Base-by-base conservation (phyloP, 2,329 filamentous ascomycete genomes). In the Calycina marina region DNA sequence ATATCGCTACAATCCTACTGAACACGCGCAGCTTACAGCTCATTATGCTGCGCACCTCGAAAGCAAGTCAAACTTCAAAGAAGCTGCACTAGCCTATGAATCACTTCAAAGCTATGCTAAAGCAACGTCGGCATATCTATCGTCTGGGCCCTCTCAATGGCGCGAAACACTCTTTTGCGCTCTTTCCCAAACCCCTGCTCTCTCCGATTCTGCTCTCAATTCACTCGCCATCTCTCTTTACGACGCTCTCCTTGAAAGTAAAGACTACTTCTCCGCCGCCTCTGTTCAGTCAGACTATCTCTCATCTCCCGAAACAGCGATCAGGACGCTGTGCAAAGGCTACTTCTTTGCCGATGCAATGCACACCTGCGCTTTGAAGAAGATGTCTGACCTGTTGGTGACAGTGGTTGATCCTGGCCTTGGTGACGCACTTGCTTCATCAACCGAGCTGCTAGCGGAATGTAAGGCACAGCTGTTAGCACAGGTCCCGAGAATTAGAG, bases 51-150 rank as follows among this genome's bases (percentile, higher is more conserved):
- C 72, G 38, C 67, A 84, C 45, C 74, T 98, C 14, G 74, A 78
- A 49, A 67, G 69, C 2, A 71, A 68, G 31, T 93, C 84, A 14
- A 68, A 75, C 15, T 82, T 82, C 59, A 77, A 80, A 45, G 84
- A 94, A 54, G 88, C 90, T 12, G 90, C 83, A 5, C 69, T 94
- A 44, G 80, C 85, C 3, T 93, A 92, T 55, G 90, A 96, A 53
- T 93, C 78, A 13, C 73, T 98, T 6, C 60, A 63, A 9, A 72
- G 86, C 51, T 83, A 81, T 49, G 52, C 61, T 13, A 68, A 77
- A 24, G 88, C 90, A 6, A 85, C 79, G 39, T 70, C 75, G 47
- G 82, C 81, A 51, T 98, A 94, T 58, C 76, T 82, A 39, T 72
- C 79, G 1, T 83, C 83, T 1, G 81, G 84, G 24, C 69, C 67